Evolutionary conservation across 495 filamentous ascomycete genomes (phyloP).

Genomic region (Xylaria longipes): DNA sequence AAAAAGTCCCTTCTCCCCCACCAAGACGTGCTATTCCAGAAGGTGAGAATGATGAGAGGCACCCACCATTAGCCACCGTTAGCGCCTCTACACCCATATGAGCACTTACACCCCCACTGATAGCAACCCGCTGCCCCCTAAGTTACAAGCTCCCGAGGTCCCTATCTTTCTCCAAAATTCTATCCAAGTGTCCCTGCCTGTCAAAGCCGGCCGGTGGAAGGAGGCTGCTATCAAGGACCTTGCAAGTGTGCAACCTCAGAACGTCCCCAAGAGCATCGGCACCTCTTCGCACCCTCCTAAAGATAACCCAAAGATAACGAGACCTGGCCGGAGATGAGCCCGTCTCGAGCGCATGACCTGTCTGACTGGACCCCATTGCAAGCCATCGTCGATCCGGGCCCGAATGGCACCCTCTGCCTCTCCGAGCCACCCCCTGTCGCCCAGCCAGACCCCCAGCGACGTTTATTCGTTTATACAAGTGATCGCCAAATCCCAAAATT

Average conservation of each 20-base stretch:
- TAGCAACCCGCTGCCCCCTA: not conserved
- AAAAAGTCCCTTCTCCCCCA: not conserved
- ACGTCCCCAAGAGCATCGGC: not conserved
- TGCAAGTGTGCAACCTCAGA: not conserved
- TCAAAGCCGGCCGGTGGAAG: not conserved
- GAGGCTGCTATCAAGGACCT: constrained; percentile 10
- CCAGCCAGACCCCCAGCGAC: constrained; percentile 13
- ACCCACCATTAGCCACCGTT: constrained; percentile 12
- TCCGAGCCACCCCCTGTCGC: constrained; percentile 9
- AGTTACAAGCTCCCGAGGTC: not conserved
- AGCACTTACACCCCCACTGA: constrained; percentile 1
- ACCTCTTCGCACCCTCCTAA: not conserved
- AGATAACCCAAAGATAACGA: constrained; percentile 16
- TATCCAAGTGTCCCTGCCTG: not conserved
- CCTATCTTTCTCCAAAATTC: not conserved
- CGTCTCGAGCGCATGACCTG: constrained; percentile 13
- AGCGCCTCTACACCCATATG: not conserved
- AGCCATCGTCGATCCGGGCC: constrained; percentile 1
- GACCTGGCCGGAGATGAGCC: not conserved
- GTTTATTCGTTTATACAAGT: constrained; percentile 12
- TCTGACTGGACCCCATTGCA: constrained; percentile 4
- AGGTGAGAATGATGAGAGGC: constrained; percentile 4
- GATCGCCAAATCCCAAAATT: constrained; percentile 23
- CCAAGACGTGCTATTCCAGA: constrained; percentile 10
- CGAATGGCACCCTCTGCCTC: constrained; percentile 17